Evolutionary conservation across 225 moss, liverwort and hornwort genomes (phyloP), one percentile per base, ranked within the genome.

Genomic region (Asterella californica): DNA sequence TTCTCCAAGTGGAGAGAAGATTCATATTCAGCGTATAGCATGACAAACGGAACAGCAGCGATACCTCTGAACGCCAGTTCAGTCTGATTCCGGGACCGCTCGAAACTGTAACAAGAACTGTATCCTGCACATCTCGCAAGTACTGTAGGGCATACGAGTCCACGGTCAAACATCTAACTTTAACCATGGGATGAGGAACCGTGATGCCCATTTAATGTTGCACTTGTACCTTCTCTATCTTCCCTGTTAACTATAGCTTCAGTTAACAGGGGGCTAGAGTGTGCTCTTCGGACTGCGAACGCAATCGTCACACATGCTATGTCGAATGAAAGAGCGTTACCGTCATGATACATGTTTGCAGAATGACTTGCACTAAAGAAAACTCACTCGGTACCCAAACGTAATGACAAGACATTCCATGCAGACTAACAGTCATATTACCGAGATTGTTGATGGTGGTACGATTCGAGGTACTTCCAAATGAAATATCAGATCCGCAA

Each of bases 171-270:
- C 53, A 42, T 34, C 81, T 82, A 57, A 72, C 33, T 55, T 75
- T 78, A 38, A 76, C 54, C 76, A 52, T 78, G 80, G 82, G 79
- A 50, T 82, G 84, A 85, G 84, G 84, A 75, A 82, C 84, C 82
- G 83, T 83, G 81, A 72, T 70, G 75, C 87, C 68, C 76, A 27
- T 71, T 87, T 57, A 70, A 75, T 87, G 49, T 87, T 72, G 87
- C 87, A 87, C 87, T 78, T 78, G 49, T 22, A 87, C 87, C 84
- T 85, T 84, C 84, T 84, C 84, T 78, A 59, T 84, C 84, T 87
- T 87, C 84, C 87, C 87, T 83, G 84, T 36, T 53, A 83, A 74
- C 84, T 52, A 87, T 65, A 53, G 70, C 84, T 87, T 33, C 24
- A 62, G 75, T 72, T 87, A 55, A 76, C 84, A 85, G 79, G 87